These are phyloP conservation scores for Cymbopogon flexuosus DNA, from an alignment of 202 grass and related monocot genomes.

Conservation along the genomic window DNA sequence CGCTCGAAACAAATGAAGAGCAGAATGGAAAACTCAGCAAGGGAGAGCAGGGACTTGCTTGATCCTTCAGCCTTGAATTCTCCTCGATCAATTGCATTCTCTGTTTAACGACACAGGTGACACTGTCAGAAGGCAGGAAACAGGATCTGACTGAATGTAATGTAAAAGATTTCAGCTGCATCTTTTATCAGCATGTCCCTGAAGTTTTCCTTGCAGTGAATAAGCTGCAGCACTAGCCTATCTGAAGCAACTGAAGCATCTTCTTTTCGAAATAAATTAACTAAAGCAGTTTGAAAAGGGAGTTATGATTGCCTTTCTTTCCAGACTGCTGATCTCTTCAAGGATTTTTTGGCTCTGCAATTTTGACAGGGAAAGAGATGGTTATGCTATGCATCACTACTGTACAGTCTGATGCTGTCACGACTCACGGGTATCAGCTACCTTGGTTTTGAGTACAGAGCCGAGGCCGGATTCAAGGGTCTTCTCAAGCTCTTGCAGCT, in stretches of 20 bases:
- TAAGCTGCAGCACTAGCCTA: neutral
- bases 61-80: slow-evolving; percentile 51
- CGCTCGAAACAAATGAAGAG: neutral
- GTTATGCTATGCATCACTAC: neutral
- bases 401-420: neutral
- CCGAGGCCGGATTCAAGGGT: slow-evolving; percentile 46
- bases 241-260: neutral
- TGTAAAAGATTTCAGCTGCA: neutral
- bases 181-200: neutral
- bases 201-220: neutral
- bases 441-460: slow-evolving; percentile 59
- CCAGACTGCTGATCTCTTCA: slow-evolving; percentile 46
- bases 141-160: neutral
- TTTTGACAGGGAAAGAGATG: neutral
- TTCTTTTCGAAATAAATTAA: neutral
- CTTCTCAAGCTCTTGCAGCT: slow-evolving; percentile 69
- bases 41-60: slow-evolving; percentile 41
- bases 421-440: neutral
- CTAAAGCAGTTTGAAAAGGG: neutral
- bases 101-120: slow-evolving; percentile 27
- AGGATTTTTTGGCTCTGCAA: slow-evolving; percentile 50
- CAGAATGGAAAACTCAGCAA: neutral
- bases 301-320: slow-evolving; percentile 47
- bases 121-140: neutral
- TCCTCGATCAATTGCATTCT: slow-evolving; percentile 49